Percentiles rank a stretch among this genome's conserved stretches.
Evolutionary conservation across 805 yeast species (phyloP).

Genomic region (Hanseniaspora clermontiae): DNA sequence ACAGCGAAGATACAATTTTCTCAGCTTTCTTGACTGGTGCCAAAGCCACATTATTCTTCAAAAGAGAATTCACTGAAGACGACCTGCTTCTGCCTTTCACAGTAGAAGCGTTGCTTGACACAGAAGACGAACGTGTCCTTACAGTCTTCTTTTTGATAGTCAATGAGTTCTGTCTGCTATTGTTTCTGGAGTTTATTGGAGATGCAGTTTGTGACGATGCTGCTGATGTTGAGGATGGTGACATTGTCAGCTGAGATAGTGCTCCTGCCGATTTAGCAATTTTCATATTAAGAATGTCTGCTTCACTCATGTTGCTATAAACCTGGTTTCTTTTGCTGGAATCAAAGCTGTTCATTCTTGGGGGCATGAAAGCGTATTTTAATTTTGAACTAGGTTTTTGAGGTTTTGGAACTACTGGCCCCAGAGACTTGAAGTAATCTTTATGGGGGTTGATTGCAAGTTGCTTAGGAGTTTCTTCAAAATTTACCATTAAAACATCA

Average conservation of each 20-base stretch:
- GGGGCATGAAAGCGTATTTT: neutral
- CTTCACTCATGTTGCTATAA: neutral
- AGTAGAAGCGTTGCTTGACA: conserved; percentile 9
- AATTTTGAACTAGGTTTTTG: neutral
- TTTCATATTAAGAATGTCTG: neutral
- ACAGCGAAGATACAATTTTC: too few species aligned
- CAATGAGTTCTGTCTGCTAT: conserved; percentile 18
- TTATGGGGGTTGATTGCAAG: neutral
- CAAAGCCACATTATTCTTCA: neutral
- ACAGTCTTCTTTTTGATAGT: conserved; percentile 12
- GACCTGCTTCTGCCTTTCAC: conserved; percentile 23
- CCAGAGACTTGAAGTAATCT: neutral
- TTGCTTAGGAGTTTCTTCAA: neutral
- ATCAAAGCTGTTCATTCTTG: conserved; percentile 6
- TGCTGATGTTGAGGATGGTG: neutral
- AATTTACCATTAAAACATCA: conserved; percentile 18
- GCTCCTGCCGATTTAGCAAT: conserved; percentile 1
- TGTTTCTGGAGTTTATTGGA: conserved; percentile 12
- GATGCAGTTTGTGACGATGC: neutral
- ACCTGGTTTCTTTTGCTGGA: neutral
- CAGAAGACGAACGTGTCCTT: neutral
- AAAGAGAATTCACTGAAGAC: conserved; percentile 23
- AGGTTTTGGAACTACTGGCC: neutral
- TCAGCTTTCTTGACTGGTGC: too few species aligned
- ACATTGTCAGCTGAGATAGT: neutral